Evolutionary conservation across 2,329 filamentous ascomycete genomes (phyloP).

Genomic region (Chaetomiaceae sp.): DNA sequence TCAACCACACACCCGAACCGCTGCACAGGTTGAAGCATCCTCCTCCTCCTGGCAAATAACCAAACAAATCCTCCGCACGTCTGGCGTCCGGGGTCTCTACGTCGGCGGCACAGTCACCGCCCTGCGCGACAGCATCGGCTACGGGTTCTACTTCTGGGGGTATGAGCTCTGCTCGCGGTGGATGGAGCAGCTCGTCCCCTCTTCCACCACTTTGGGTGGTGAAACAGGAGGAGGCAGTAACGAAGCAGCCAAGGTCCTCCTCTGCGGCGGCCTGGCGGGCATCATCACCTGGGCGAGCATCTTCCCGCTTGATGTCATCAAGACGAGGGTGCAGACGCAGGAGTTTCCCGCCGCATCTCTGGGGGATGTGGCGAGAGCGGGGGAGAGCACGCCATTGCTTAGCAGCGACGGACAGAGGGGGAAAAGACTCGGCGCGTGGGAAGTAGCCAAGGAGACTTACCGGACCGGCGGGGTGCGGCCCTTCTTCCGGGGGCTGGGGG

Average conservation of each 20-base stretch:
- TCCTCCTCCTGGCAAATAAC: conserved; percentile 61
- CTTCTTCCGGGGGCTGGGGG: conserved; percentile 70
- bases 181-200: conserved; percentile 17
- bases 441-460: conserved; percentile 64
- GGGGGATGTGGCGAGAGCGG: neutral
- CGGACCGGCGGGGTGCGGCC: conserved; percentile 54
- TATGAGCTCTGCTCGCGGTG: conserved; percentile 70
- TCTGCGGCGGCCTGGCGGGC: conserved; percentile 85
- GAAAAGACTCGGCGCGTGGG: conserved; percentile 49
- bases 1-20: too few species aligned
- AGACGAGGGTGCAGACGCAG: conserved; percentile 86
- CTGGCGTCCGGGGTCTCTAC: conserved; percentile 69
- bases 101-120: conserved; percentile 77
- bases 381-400: conserved; percentile 33
- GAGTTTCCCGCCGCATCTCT: neutral
- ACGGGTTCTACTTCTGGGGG: conserved; percentile 95
- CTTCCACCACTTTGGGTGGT: too few species aligned
- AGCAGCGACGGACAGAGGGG: conserved; percentile 11
- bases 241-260: conserved; percentile 59
- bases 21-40: too few species aligned
- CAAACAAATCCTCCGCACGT: conserved; percentile 51
- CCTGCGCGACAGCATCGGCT: conserved; percentile 81
- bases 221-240: too few species aligned
- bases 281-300: conserved; percentile 85
- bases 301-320: conserved; percentile 88